Evolutionary conservation across 371 early-diverging fungal species (phyloP).

Genomic region (Gilbertella persicaria): DNA sequence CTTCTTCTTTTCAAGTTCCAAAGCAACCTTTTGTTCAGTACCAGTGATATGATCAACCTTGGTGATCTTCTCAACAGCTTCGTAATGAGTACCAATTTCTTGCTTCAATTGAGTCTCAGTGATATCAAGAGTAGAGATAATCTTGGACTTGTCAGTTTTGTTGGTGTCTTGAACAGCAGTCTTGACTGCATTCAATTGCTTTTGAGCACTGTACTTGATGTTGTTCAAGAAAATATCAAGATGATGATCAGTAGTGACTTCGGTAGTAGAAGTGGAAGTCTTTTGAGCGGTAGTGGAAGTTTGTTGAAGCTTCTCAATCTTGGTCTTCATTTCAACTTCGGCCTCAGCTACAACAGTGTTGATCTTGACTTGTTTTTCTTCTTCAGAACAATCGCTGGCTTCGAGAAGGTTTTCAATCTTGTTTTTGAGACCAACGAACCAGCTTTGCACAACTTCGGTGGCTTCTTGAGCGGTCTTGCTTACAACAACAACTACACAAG

Average conservation of each 20-base stretch:
- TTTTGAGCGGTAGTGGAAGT: conserved; percentile 3
- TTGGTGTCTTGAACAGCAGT: conserved; percentile 19
- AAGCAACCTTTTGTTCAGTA: not conserved
- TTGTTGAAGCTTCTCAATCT: conserved; percentile 21
- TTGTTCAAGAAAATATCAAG: conserved; percentile 37
- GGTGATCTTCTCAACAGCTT: conserved; percentile 23
- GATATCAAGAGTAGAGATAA: conserved; percentile 18
- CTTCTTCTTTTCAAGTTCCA: conserved; percentile 12
- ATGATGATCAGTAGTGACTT: conserved; percentile 22
- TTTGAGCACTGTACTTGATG: conserved; percentile 25
- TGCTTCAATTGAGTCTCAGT: conserved; percentile 19
- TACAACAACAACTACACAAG: conserved; percentile 13
- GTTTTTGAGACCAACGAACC: conserved; percentile 14
- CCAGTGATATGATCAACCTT: conserved; percentile 22
- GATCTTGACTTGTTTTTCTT: conserved; percentile 23
- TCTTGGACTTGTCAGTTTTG: conserved; percentile 21
- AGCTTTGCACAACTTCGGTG: conserved; percentile 22
- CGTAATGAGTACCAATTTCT: conserved; percentile 16
- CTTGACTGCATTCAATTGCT: conserved; percentile 28
- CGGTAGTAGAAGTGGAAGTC: conserved; percentile 4
- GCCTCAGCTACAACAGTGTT: conserved; percentile 25
- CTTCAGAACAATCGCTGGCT: conserved; percentile 18
- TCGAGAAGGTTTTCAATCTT: conserved; percentile 22
- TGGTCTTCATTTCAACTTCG: conserved; percentile 31
- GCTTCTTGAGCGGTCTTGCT: conserved; percentile 27